phyloP scores from a whole-genome alignment of 805 yeast genomes.

The Cyberlindnera amylophila region DNA sequence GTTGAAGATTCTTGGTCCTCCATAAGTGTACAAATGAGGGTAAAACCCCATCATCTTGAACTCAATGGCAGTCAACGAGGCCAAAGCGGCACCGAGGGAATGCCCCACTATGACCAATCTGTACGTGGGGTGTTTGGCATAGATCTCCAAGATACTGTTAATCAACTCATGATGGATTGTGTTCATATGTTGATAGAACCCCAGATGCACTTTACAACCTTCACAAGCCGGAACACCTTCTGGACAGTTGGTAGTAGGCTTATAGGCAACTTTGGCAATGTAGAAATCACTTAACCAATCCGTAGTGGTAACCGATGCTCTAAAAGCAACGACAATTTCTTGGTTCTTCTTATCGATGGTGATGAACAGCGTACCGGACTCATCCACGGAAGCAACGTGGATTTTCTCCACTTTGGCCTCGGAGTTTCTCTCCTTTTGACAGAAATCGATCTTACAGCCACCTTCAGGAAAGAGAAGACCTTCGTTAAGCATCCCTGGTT shows the following conservation, averaged over 20 bases:
- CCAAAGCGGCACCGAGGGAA: conserved; percentile 74
- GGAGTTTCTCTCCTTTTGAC: conserved; percentile 9
- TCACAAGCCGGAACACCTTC: conserved; percentile 33
- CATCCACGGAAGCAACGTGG: conserved; percentile 15
- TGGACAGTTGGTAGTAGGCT: conserved; percentile 3
- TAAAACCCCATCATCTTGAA: conserved; percentile 49
- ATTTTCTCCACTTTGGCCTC: conserved; percentile 16
- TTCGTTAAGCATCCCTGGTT: conserved; percentile 13
- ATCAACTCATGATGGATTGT: conserved; percentile 34
- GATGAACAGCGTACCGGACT: conserved; percentile 52
- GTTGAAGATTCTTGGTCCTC: conserved; percentile 67
- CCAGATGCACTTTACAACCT: conserved; percentile 59
- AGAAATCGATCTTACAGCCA: conserved; percentile 21
- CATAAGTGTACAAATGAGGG: conserved; percentile 57
- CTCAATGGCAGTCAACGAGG: conserved; percentile 62
- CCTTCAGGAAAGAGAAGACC: conserved; percentile 13
- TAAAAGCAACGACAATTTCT: conserved; percentile 51
- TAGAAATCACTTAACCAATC: conserved; percentile 69
- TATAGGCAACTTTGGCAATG: conserved; percentile 26
- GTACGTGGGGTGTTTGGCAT: conserved; percentile 42
- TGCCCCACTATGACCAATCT: conserved; percentile 61
- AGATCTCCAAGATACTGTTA: conserved; percentile 32
- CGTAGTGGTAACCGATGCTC: conserved; percentile 61
- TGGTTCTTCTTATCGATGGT: conserved; percentile 43
- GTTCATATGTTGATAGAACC: conserved; percentile 49